A percentile compares a stretch with the other conserved stretches of the same genome.
These are phyloP conservation scores for Candida silvicultrix DNA, from an alignment of 805 yeast species.

Conservation along the genomic window DNA sequence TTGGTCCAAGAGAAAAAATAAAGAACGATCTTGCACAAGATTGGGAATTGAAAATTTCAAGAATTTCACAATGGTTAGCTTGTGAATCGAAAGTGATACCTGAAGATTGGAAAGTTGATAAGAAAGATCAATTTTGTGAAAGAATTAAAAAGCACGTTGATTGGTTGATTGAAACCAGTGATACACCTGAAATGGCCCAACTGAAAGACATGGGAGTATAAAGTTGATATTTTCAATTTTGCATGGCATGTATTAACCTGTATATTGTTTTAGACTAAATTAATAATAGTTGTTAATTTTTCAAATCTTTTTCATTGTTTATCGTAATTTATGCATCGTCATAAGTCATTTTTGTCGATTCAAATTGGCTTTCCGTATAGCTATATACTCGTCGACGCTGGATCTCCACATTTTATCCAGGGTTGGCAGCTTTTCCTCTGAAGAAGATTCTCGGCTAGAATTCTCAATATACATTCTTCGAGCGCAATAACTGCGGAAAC, in stretches of 20 bases:
- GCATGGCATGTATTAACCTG: neutral
- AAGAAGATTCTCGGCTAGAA: too few relatives aligned
- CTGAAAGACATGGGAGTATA: conserved; percentile 17
- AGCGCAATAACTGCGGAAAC: too few relatives aligned
- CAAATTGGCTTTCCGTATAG: too few relatives aligned
- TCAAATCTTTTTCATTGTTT: too few relatives aligned
- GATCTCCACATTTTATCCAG: too few relatives aligned
- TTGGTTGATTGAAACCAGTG: conserved; percentile 22
- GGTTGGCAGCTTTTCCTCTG: too few relatives aligned
- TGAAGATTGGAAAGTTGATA: conserved; percentile 18
- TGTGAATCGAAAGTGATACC: conserved; percentile 22
- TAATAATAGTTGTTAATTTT: too few relatives aligned
- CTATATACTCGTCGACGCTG: too few relatives aligned
- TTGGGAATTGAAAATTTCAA: conserved; percentile 22
- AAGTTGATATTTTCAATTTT: neutral
- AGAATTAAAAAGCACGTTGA: conserved; percentile 21
- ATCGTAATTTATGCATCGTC: too few relatives aligned
- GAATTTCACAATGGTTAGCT: conserved; percentile 23
- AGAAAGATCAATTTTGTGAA: conserved; percentile 15
- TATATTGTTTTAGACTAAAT: neutral
- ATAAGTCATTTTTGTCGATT: too few relatives aligned
- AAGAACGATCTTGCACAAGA: conserved; percentile 14
- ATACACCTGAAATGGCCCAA: conserved; percentile 21
- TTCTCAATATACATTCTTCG: too few relatives aligned
- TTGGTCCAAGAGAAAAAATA: conserved; percentile 21